Base-by-base conservation (phyloP, 1,139 yeast genomes). In the Diutina rugosa region DNA sequence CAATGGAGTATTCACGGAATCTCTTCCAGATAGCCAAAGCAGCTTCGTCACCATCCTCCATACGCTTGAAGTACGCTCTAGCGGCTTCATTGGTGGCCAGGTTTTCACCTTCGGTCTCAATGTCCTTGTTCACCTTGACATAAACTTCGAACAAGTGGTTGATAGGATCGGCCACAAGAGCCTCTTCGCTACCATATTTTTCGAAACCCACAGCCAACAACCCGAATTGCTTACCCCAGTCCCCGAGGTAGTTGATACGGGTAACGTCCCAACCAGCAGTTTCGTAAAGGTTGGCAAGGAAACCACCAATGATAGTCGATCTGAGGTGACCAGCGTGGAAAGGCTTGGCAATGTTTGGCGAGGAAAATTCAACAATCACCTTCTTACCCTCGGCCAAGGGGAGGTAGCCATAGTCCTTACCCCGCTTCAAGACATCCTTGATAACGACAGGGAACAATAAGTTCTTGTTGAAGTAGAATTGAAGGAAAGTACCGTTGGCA, bases 181-280 rank as follows among this genome's bases (percentile, higher is more conserved):
- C 74, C 65, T 85, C 89, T 67, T 87, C 96, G 60, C 79, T 73
- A 56, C 99, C 99, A 67, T 87, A 93, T 66, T 80, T 82, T 58
- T 82, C 81, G 69, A 87, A 93, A 56, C 98, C 99, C 62, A 95
- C 86, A 41, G 99, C 99, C 63, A 93, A 79, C 56, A 91, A 75
- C 71, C 99, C 99, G 67, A 93, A 93, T 76, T 93, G 99, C 73
- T 95, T 93, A 58, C 99, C 99, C 99, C 99, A 93, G 74, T 93
- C 99, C 67, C 99, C 99, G 63, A 93, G 79, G 73, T 95, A 93
- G 74, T 93, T 93, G 75, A 93, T 79, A 74, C 97, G 84, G 62
- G 80, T 74, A 51, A 95, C 99, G 18, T 89, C 82, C 87, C 93
- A 93, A 51, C 98, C 98, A 59, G 86, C 77, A 63, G 84, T 84